Base-by-base conservation (phyloP, 2,329 filamentous ascomycete species). In the Colletotrichum orbiculare region DNA sequence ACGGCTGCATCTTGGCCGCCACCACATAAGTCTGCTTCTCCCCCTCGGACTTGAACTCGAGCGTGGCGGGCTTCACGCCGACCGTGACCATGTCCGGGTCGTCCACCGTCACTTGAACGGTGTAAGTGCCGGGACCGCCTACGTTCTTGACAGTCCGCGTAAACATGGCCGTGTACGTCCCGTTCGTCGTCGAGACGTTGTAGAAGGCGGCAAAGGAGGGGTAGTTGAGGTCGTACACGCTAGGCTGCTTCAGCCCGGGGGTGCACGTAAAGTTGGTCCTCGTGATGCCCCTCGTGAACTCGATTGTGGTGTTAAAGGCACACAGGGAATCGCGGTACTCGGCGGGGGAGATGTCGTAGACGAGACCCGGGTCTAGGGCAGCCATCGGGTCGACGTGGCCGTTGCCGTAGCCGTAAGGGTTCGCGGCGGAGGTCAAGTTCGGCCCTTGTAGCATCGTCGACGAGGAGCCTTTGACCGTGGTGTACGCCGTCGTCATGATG, bases 291-390 rank as follows among this genome's bases (percentile, higher is more conserved):
- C 64, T 57, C n/a, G 35, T 54, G 5, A 68, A 50, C 15, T 69
- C 61, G 10, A 64, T 60, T n/a, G 71, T 57, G 6, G 25, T 25
- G 25, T 25, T 25, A 4, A 73, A 65, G 1, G 71, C 70, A 54
- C 71, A 73, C 58, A 73, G 57, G 37, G 68, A 68, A 15, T 69
- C 68, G 1, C 71, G 46, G 48, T 71, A 73, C 52, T 70, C 70
- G 9, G 63, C 59, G 17, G 70, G 55, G 17, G 71, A 64, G 17
- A 55, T 49, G 33, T 68, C 54, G 35, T 73, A 60, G 6, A 72
- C 39, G 13, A 58, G 45, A 9, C 71, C 67, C 2, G 71, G 69
- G 48, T 70, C 65, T 6, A 73, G 60, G 43, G 71, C 71, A 12
- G 72, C 71, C 7, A 69, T 69, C 3, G 68, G 71, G 37, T 68